A percentile compares a stretch with the other conserved stretches of the same genome.
Evolutionary conservation across 768 basidiomycete genomes (phyloP).

Genomic region (Macrolepiota dolichaula): DNA sequence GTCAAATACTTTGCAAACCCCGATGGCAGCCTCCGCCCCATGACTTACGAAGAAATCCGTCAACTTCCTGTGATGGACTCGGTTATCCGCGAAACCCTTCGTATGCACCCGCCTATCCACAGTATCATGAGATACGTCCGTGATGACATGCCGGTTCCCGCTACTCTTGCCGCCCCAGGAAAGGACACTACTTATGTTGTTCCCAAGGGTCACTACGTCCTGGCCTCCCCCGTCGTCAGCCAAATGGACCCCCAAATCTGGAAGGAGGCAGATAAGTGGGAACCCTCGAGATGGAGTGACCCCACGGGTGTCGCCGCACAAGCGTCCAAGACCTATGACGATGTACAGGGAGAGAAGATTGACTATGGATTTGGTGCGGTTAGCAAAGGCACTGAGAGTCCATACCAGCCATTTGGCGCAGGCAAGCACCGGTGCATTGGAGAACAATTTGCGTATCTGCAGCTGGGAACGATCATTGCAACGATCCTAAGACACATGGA

Average conservation of each 20-base stretch:
- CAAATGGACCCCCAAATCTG: slow-evolving; percentile 86
- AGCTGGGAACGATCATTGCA: slow-evolving; percentile 80
- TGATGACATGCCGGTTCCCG: slow-evolving; percentile 78
- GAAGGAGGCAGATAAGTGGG: slow-evolving; percentile 69
- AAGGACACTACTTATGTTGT: slow-evolving; percentile 77
- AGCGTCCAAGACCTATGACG: slow-evolving; percentile 72
- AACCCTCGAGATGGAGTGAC: slow-evolving; percentile 84
- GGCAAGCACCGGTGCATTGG: slow-evolving; percentile 95
- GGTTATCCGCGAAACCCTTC: slow-evolving; percentile 90
- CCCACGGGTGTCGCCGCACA: slow-evolving; percentile 76
- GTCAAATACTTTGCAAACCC: slow-evolving; percentile 73
- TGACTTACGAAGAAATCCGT: slow-evolving; percentile 86
- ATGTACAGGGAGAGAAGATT: slow-evolving; percentile 81
- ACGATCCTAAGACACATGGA: slow-evolving; percentile 77
- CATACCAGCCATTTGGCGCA: slow-evolving; percentile 97
- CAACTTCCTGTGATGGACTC: slow-evolving; percentile 81
- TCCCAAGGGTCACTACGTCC: slow-evolving; percentile 85
- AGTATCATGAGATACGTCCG: slow-evolving; percentile 92
- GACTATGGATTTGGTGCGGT: slow-evolving; percentile 97
- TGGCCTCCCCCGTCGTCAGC: slow-evolving; percentile 84
- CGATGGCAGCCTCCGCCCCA: slow-evolving; percentile 74
- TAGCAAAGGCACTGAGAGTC: slow-evolving; percentile 93
- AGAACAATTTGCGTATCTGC: slow-evolving; percentile 94
- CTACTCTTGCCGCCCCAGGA: slow-evolving; percentile 74
- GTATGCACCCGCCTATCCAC: slow-evolving; percentile 94